A percentile compares a stretch with the other conserved stretches of the same genome.
Evolutionary conservation across 2,329 filamentous ascomycete species (phyloP).

Genomic region (Fusarium incarnatum): DNA sequence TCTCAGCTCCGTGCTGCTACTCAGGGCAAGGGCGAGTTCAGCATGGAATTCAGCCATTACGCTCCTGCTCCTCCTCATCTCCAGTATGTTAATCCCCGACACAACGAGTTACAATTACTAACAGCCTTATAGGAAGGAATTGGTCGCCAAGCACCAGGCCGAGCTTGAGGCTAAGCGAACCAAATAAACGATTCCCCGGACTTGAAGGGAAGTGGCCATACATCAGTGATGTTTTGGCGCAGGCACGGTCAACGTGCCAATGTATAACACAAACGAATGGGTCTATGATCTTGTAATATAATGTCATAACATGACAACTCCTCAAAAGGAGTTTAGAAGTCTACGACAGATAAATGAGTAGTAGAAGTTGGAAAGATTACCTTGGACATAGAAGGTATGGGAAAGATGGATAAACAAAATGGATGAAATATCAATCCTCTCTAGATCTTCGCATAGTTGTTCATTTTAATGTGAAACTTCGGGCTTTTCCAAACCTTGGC

Average conservation of each 20-base stretch:
- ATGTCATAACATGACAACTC: constrained; percentile 31
- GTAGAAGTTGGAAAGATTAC: constrained; percentile 13
- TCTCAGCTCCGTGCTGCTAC: constrained; percentile 91
- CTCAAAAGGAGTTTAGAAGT: constrained; percentile 21
- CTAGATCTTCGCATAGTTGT: constrained; percentile 28
- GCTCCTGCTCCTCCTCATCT: constrained; percentile 85
- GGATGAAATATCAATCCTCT: constrained; percentile 44
- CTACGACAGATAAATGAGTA: constrained; percentile 35
- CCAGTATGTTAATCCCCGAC: constrained; percentile 71
- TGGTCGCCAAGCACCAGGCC: constrained; percentile 69
- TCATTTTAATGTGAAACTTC: neutral
- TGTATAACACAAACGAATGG: constrained; percentile 44
- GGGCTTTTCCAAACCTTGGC: constrained; percentile 7
- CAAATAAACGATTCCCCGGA: constrained; percentile 54
- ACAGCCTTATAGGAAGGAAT: constrained; percentile 62
- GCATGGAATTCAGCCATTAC: constrained; percentile 99
- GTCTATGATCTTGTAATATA: constrained; percentile 47
- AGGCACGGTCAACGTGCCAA: constrained; percentile 19
- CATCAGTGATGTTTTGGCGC: constrained; percentile 12
- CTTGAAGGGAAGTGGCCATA: constrained; percentile 4
- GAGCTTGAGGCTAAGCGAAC: constrained; percentile 68
- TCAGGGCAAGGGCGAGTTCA: constrained; percentile 98
- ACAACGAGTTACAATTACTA: neutral
- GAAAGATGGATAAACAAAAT: constrained; percentile 27
- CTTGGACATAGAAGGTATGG: constrained; percentile 8